Evolutionary conservation across 768 basidiomycete species (phyloP).

Genomic region (Xerocomus spinulosus): DNA sequence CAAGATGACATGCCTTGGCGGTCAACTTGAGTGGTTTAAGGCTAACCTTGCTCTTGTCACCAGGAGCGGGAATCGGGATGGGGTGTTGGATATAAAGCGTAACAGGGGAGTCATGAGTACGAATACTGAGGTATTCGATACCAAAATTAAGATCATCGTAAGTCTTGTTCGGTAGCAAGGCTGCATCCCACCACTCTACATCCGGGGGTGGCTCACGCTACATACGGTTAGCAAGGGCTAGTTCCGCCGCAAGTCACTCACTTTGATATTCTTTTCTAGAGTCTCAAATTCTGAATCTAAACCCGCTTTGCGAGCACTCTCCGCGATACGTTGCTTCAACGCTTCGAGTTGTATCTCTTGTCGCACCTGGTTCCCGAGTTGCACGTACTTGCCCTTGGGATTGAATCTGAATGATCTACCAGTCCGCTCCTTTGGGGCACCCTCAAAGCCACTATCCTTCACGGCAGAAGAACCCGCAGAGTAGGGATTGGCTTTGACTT

Average conservation of each 20-base stretch:
- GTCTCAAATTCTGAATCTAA: constrained; percentile 90
- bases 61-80: constrained; percentile 89
- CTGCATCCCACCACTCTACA: constrained; percentile 96
- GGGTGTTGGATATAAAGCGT: constrained; percentile 94
- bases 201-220: constrained; percentile 84
- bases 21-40: constrained; percentile 89
- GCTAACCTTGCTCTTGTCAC: constrained; percentile 75
- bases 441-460: constrained; percentile 66
- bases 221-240: constrained; percentile 1
- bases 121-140: constrained; percentile 56
- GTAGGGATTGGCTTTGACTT: constrained; percentile 70
- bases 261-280: constrained; percentile 85
- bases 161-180: constrained; percentile 71
- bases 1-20: constrained; percentile 53
- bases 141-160: constrained; percentile 73
- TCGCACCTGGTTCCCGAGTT: constrained; percentile 64
- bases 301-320: constrained; percentile 89
- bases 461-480: constrained; percentile 43
- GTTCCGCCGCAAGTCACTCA: constrained; percentile 29
- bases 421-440: constrained; percentile 64
- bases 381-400: constrained; percentile 87
- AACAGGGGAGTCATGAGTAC: constrained; percentile 66
- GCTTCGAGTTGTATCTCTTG: constrained; percentile 82
- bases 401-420: constrained; percentile 81
- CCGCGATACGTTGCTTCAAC: constrained; percentile 89